Evolutionary conservation across 192 early-diverging fungal species (phyloP).

Genomic region (Lobosporangium transversale): DNA sequence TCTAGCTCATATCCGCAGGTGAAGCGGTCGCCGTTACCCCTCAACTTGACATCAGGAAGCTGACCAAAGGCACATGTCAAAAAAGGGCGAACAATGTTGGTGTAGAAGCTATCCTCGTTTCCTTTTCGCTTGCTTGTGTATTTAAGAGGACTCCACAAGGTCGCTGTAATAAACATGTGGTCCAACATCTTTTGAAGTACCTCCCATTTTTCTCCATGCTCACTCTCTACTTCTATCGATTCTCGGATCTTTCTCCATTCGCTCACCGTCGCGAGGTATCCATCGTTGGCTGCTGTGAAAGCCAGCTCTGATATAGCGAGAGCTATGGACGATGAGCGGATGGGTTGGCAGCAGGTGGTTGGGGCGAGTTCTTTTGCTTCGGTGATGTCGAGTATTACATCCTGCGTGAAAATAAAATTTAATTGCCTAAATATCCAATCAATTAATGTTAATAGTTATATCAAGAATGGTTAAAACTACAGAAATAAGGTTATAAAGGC

Average conservation of each 20-base stretch:
- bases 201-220: too few species aligned
- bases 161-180: too few species aligned
- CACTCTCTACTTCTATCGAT: not conserved
- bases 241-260: slow-evolving; percentile 6
- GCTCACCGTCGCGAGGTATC: not conserved
- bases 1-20: too few species aligned
- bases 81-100: too few species aligned
- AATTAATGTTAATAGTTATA: not conserved
- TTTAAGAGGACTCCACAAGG: too few species aligned
- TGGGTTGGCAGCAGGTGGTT: not conserved
- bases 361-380: not conserved
- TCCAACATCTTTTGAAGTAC: too few species aligned
- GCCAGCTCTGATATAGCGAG: not conserved
- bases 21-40: too few species aligned
- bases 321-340: not conserved
- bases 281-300: slow-evolving; percentile 1
- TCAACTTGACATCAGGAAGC: too few species aligned
- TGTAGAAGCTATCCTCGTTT: too few species aligned
- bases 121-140: too few species aligned
- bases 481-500: not conserved
- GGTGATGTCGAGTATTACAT: not conserved
- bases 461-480: not conserved
- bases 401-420: not conserved
- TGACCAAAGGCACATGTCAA: too few species aligned
- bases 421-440: not conserved